These are phyloP conservation scores for Rosa multiflora DNA, from an alignment of 306 rosid genomes.

Conservation along the genomic window DNA sequence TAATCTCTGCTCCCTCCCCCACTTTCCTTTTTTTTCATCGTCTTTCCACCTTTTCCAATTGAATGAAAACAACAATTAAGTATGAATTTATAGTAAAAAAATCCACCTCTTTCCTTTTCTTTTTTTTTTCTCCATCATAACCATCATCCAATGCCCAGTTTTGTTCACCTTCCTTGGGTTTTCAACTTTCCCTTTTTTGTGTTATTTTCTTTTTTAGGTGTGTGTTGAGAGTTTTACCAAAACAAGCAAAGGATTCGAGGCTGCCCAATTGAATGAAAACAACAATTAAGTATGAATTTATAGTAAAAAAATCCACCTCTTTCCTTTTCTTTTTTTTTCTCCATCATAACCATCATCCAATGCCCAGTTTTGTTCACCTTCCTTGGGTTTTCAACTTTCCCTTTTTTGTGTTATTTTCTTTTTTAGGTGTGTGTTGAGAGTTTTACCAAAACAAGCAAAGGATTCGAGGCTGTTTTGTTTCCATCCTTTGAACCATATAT, in stretches of 20 bases:
- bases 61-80: too few species aligned
- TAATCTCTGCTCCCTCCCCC: neutral
- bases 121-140: neutral
- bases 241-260: slow-evolving; percentile 47
- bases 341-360: neutral
- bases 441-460: slow-evolving; percentile 61
- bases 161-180: neutral
- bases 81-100: neutral
- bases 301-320: neutral
- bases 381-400: neutral
- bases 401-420: neutral
- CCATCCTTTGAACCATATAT: neutral
- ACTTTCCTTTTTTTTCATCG: too few species aligned
- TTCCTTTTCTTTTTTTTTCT: neutral
- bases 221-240: slow-evolving; percentile 38
- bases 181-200: neutral
- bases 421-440: slow-evolving; percentile 7
- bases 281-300: neutral
- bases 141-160: neutral
- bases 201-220: slow-evolving; percentile 11
- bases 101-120: too few species aligned
- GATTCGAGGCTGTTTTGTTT: slow-evolving; percentile 22
- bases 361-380: neutral
- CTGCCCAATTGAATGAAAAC: neutral
- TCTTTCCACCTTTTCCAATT: neutral